These are phyloP conservation scores for Sordaria brevicollis DNA, from an alignment of 495 filamentous ascomycete species.

Conservation along the genomic window DNA sequence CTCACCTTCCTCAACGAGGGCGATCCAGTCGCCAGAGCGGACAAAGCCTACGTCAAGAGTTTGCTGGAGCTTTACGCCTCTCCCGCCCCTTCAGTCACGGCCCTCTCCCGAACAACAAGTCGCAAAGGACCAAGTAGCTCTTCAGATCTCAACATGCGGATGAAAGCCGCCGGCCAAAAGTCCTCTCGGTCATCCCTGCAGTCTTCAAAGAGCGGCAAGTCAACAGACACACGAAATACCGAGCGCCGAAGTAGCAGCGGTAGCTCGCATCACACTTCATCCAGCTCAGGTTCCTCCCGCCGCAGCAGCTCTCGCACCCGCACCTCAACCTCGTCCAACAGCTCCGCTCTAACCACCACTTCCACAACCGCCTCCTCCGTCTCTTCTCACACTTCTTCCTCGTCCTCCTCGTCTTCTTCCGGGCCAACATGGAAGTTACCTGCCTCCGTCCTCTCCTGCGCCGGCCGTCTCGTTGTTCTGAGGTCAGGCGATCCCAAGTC, in stretches of 20 bases:
- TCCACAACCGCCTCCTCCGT: not conserved
- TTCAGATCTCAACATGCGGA: not conserved
- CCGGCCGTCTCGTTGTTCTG: slow-evolving; percentile 57
- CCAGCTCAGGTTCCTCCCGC: not conserved
- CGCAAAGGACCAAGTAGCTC: slow-evolving; percentile 2
- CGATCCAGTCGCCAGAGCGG: slow-evolving; percentile 67
- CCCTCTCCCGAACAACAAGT: not conserved
- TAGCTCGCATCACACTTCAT: not conserved
- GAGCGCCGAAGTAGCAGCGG: slow-evolving; percentile 6
- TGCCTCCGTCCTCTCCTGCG: slow-evolving; percentile 49
- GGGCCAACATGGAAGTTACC: slow-evolving; percentile 53
- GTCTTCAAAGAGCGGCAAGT: slow-evolving; percentile 20
- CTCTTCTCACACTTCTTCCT: not conserved
- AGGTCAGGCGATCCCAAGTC: slow-evolving; percentile 29
- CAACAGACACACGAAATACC: not conserved
- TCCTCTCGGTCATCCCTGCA: slow-evolving; percentile 17
- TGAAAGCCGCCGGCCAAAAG: slow-evolving; percentile 12
- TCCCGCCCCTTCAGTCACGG: slow-evolving; percentile 38
- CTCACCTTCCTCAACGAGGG: slow-evolving; percentile 75
- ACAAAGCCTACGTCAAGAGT: slow-evolving; percentile 60
- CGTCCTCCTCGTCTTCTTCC: not conserved
- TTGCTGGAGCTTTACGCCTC: slow-evolving; percentile 59
- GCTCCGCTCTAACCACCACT: not conserved
- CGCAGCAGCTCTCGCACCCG: not conserved
- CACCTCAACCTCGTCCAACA: not conserved